Evolutionary conservation across 306 rosid species (phyloP), one percentile per base, ranked within the genome.

Genomic region (Astragalus membranaceus): DNA sequence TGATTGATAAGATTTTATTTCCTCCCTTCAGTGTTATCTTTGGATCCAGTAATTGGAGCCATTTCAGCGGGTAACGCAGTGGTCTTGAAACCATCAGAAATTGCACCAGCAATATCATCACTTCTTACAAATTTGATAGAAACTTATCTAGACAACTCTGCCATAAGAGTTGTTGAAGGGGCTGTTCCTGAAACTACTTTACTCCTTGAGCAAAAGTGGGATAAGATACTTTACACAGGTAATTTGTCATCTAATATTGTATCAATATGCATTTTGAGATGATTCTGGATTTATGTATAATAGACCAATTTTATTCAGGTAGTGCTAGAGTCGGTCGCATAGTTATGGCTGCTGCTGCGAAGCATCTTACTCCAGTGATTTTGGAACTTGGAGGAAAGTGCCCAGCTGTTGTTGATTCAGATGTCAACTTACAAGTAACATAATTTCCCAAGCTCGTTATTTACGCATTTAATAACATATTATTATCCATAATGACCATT

Each of bases 321-420:
- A 88, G 97, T 80, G 96, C 96, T 13, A 82, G 81, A 79, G 92
- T 91, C 16, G 97, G 89, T 42, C 92, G 91, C 62, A 88, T 91
- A 56, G 96, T 91, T 77, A 80, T 91, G 97, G 87, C 96, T 63
- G 97, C 97, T n/a, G 96, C 97, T 23, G 92, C 92, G 62, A 91
- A 91, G 78, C 96, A 91, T 78, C 92, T 91, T 49, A 88, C 96
- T 8, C 97, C 97, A 5, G 92, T 91, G 46, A 65, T 82, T 75
- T 75, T 91, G 37, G 97, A 91, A 74, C 96, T 91, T 30, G 96
- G 97, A 47, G 97, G 97, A 51, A 91, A 91, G 78, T 91, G 92
- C 67, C 97, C 97, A 0, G 96, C 92, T 49, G 89, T 91, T 71
- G 92, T 91, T 15, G 89, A 91, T 51, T 83, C 97, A 20, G 51